These are phyloP conservation scores for Solanum hybrid DNA, from an alignment of 305 asterid species.

Conservation along the genomic window DNA sequence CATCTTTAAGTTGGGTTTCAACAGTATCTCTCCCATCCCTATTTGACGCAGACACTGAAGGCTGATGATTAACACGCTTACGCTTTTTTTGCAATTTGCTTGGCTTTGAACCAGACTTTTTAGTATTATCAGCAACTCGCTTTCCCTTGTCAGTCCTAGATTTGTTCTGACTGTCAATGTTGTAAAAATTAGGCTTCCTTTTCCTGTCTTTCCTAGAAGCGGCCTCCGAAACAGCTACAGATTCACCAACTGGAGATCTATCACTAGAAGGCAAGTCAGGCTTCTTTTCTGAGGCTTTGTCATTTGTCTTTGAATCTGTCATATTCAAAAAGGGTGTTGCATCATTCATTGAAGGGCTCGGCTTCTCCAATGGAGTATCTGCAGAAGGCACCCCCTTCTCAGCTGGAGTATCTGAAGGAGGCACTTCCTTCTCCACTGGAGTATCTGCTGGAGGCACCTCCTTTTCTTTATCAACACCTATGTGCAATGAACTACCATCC, in stretches of 20 bases:
- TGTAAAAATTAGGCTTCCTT: constrained; percentile 33
- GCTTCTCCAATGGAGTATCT: constrained; percentile 21
- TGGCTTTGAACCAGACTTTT: constrained; percentile 27
- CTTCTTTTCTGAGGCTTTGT: constrained; percentile 30
- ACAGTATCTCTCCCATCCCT: constrained; percentile 23
- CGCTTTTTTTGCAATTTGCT: constrained; percentile 38
- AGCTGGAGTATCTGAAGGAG: neutral
- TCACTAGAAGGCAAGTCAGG: constrained; percentile 23
- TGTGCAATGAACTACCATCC: constrained; percentile 27
- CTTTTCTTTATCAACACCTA: constrained; percentile 15
- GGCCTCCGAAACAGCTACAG: constrained; percentile 27
- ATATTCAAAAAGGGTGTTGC: constrained; percentile 26
- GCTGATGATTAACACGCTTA: constrained; percentile 25
- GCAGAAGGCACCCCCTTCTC: neutral
- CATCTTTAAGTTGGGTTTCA: constrained; percentile 40
- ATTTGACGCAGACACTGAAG: constrained; percentile 21
- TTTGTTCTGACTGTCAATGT: constrained; percentile 31
- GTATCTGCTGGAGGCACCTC: constrained; percentile 14
- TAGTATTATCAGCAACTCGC: constrained; percentile 26
- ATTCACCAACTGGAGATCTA: constrained; percentile 29
- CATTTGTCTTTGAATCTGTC: constrained; percentile 21
- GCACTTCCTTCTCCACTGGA: constrained; percentile 1
- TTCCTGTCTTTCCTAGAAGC: constrained; percentile 33
- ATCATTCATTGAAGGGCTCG: constrained; percentile 33
- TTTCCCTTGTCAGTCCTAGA: constrained; percentile 34